Conservation (phyloP, 2,329 filamentous ascomycete genomes). For the Niveomyces coronatus region DNA sequence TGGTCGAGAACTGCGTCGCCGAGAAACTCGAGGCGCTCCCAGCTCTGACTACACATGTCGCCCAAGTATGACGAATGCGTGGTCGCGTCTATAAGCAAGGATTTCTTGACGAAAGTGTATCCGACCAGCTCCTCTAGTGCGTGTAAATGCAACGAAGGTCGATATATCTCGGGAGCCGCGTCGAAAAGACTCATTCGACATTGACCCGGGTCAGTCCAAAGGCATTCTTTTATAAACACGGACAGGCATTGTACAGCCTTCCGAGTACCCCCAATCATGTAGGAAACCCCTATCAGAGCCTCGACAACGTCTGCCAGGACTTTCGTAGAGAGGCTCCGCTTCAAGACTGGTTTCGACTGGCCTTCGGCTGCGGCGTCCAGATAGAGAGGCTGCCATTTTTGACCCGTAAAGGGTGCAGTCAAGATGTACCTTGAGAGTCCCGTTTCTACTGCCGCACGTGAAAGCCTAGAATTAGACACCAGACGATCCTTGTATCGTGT, state of each 20-base stretch:
- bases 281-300: constrained; percentile 69
- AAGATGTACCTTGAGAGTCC: constrained; percentile 68
- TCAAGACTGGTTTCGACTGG: constrained; percentile 4
- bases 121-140: constrained; percentile 57
- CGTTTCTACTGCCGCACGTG: constrained; percentile 47
- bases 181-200: constrained; percentile 34
- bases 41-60: constrained; percentile 27
- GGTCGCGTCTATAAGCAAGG: constrained; percentile 65
- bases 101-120: constrained; percentile 58
- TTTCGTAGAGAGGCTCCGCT: constrained; percentile 56
- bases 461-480: constrained; percentile 67
- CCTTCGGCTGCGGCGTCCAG: constrained; percentile 25
- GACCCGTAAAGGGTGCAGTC: constrained; percentile 52
- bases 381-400: constrained; percentile 63
- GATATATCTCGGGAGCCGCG: constrained; percentile 23
- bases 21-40: constrained; percentile 76
- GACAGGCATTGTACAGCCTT: constrained; percentile 55
- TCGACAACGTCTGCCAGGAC: constrained; percentile 81
- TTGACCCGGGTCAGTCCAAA: constrained; percentile 38
- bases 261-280: constrained; percentile 53
- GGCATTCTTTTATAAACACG: constrained; percentile 51
- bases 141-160: constrained; percentile 30
- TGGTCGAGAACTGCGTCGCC: constrained; percentile 80
- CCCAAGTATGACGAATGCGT: constrained; percentile 60
- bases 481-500: constrained; percentile 56